Percentiles rank a stretch among this genome's conserved stretches.
Evolutionary conservation across 306 rosid species (phyloP).

Genomic region (Carpinus fangiana): DNA sequence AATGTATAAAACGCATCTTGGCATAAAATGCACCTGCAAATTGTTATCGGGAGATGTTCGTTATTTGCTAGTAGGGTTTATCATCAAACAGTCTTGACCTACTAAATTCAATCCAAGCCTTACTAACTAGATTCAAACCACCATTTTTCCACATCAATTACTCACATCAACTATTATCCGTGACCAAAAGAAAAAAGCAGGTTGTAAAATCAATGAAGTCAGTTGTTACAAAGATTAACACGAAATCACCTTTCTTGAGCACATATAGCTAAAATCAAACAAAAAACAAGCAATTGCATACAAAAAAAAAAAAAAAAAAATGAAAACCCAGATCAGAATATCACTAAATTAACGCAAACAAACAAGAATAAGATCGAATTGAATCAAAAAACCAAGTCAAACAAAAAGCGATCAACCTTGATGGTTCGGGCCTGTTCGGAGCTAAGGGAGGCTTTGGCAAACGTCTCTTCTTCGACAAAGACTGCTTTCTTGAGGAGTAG

Average conservation of each 20-base stretch:
- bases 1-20: too few relatives aligned
- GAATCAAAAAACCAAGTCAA: neutral
- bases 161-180: neutral
- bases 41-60: too few relatives aligned
- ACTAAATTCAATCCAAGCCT: neutral
- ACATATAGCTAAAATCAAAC: neutral
- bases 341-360: neutral
- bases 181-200: neutral
- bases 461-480: constrained; percentile 82
- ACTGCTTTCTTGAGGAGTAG: constrained; percentile 82
- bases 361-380: constrained; percentile 4
- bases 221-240: neutral
- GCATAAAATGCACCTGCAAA: too few relatives aligned
- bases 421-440: constrained; percentile 91
- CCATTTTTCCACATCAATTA: neutral
- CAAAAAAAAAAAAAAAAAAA: neutral
- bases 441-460: constrained; percentile 80
- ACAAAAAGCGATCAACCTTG: constrained; percentile 41
- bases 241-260: neutral
- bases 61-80: neutral
- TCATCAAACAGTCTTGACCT: neutral
- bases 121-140: neutral
- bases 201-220: neutral
- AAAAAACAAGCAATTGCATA: neutral
- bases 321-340: neutral